These are phyloP conservation scores for Fomitopsis pinicola DNA, from an alignment of 1,284 basidiomycete genomes.

Conservation along the genomic window DNA sequence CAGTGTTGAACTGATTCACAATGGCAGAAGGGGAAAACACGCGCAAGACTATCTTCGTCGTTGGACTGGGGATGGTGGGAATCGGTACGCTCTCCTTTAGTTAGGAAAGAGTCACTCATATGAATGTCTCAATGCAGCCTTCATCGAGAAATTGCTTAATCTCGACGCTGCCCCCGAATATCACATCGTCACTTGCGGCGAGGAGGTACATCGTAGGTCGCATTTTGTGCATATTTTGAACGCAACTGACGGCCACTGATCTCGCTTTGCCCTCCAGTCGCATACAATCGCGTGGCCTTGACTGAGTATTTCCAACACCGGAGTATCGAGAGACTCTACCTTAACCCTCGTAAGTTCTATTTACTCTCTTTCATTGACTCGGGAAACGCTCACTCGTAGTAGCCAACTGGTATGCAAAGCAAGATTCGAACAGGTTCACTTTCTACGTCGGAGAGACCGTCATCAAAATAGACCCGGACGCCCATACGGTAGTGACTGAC, in stretches of 20 bases:
- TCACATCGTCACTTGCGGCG: slow-evolving; percentile 58
- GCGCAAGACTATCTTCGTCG: slow-evolving; percentile 41
- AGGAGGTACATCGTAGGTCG: slow-evolving; percentile 37
- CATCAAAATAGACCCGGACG: slow-evolving; percentile 38
- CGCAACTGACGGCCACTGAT: background rate
- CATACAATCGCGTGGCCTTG: slow-evolving; percentile 52
- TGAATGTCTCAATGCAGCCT: slow-evolving; percentile 34
- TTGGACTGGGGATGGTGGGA: slow-evolving; percentile 69
- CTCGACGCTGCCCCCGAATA: slow-evolving; percentile 47
- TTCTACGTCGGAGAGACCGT: slow-evolving; percentile 57
- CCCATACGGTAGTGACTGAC: slow-evolving; percentile 43
- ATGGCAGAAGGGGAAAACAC: background rate
- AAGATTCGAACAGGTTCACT: slow-evolving; percentile 47
- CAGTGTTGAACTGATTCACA: background rate
- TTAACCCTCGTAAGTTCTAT: slow-evolving; percentile 42
- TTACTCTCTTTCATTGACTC: background rate
- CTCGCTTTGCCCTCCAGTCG: slow-evolving; percentile 18
- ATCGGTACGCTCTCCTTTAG: slow-evolving; percentile 38
- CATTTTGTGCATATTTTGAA: background rate
- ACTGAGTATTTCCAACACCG: slow-evolving; percentile 67
- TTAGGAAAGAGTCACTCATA: background rate
- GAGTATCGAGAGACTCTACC: slow-evolving; percentile 61
- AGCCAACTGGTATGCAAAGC: slow-evolving; percentile 58
- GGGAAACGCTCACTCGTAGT: background rate
- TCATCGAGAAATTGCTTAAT: slow-evolving; percentile 64